Conservation (phyloP, 2,329 filamentous ascomycete species). For the Sporothrix pallida region DNA sequence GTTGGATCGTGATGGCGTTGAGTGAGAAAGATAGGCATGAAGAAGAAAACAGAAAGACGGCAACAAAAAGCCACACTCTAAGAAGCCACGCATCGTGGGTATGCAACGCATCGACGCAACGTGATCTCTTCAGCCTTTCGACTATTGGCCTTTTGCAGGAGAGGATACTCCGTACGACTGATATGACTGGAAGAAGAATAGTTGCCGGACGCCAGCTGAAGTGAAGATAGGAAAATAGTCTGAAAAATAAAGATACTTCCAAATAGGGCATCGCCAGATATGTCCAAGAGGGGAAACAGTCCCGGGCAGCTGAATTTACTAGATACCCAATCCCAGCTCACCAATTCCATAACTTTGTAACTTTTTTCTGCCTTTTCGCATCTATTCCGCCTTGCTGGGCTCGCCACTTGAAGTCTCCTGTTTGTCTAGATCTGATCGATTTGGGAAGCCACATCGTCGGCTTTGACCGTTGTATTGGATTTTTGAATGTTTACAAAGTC, state of each 20-base stretch:
- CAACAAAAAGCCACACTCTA: neutral
- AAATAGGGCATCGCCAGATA: neutral
- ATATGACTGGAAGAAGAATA: neutral
- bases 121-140: neutral
- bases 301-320: neutral
- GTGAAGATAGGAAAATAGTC: too few species aligned
- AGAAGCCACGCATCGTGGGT: neutral
- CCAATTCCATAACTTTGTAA: neutral
- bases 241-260: neutral
- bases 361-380: neutral
- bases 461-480: neutral
- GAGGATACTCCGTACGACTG: neutral
- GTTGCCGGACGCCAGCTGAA: neutral
- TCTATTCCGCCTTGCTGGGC: too few species aligned
- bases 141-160: neutral
- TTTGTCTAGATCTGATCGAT: constrained; percentile 2
- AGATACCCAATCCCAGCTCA: too few species aligned
- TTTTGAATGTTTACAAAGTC: neutral
- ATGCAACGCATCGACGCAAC: neutral
- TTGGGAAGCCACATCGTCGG: constrained; percentile 1
- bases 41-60: neutral
- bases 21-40: neutral
- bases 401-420: neutral
- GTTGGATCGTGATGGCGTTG: neutral
- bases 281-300: constrained; percentile 14